These are phyloP conservation scores for Salix udensis DNA, from an alignment of 345 rosid genomes.

Conservation along the genomic window DNA sequence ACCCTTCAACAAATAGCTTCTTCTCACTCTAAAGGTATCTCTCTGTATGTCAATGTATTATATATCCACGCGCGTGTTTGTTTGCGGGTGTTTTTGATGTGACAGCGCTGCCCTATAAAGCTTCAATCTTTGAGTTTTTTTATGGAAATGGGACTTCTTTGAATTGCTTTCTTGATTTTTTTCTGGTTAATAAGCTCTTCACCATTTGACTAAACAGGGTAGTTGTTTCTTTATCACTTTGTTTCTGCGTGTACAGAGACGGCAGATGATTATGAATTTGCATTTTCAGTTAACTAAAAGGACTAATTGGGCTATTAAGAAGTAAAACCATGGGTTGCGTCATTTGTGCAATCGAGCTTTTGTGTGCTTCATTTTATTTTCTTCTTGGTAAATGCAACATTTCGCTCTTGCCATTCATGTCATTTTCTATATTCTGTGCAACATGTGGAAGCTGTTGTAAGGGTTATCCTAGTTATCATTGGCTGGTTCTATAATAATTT, in stretches of 20 bases:
- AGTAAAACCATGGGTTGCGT: background rate
- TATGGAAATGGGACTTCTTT: background rate
- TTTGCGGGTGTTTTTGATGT: background rate
- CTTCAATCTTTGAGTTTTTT: background rate
- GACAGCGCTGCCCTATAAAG: background rate
- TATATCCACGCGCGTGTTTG: background rate
- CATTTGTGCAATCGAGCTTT: background rate
- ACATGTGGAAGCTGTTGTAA: background rate
- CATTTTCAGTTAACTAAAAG: background rate
- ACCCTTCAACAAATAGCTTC: slow-evolving; percentile 41
- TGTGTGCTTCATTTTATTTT: background rate
- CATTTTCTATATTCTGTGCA: background rate
- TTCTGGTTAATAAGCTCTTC: background rate
- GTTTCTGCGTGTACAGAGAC: background rate
- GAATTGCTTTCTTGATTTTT: background rate
- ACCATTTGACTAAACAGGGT: background rate
- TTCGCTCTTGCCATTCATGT: background rate
- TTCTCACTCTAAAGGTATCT: slow-evolving; percentile 44
- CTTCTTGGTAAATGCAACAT: background rate
- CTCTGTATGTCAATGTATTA: background rate
- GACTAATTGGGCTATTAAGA: background rate
- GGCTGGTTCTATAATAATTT: background rate
- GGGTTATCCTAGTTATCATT: background rate
- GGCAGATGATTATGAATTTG: background rate
- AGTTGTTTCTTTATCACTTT: background rate